Percentiles rank a stretch among this genome's conserved stretches.
Evolutionary conservation across 202 grass and related monocot species (phyloP).

Genomic region (Eragrostis tef): DNA sequence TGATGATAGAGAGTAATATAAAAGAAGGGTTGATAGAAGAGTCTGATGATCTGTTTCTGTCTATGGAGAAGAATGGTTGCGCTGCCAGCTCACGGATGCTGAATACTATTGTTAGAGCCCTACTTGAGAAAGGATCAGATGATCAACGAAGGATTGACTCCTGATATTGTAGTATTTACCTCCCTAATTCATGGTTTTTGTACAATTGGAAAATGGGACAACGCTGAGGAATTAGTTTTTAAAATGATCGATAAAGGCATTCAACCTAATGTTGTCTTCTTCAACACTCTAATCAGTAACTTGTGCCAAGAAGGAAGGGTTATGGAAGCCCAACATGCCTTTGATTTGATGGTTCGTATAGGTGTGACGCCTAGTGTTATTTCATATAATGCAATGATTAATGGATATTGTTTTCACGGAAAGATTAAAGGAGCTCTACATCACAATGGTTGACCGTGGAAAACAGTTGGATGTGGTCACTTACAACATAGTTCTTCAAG

Average conservation of each 20-base stretch:
- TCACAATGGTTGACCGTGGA: background rate
- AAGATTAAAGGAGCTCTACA: background rate
- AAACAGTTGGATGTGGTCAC: background rate
- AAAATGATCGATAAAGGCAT: constrained; percentile 50
- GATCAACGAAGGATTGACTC: constrained; percentile 22
- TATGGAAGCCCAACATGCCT: constrained; percentile 49
- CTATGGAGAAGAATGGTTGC: background rate
- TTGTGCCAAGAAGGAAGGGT: constrained; percentile 59
- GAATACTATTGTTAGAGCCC: background rate
- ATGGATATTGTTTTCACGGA: background rate
- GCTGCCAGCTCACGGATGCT: background rate
- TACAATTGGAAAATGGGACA: constrained; percentile 44
- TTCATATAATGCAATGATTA: background rate
- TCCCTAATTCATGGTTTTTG: constrained; percentile 41
- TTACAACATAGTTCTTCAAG: constrained; percentile 3
- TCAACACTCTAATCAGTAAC: constrained; percentile 55
- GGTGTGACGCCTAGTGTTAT: constrained; percentile 41
- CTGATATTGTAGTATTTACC: constrained; percentile 13
- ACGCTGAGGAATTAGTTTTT: constrained; percentile 46
- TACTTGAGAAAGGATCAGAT: constrained; percentile 8
- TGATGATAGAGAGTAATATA: background rate
- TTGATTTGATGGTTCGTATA: constrained; percentile 35
- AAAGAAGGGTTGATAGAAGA: constrained; percentile 13
- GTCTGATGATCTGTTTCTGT: background rate
- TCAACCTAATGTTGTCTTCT: constrained; percentile 45